Conservation (phyloP, 2,329 filamentous ascomycete genomes). For the Macrophomina tecta region DNA sequence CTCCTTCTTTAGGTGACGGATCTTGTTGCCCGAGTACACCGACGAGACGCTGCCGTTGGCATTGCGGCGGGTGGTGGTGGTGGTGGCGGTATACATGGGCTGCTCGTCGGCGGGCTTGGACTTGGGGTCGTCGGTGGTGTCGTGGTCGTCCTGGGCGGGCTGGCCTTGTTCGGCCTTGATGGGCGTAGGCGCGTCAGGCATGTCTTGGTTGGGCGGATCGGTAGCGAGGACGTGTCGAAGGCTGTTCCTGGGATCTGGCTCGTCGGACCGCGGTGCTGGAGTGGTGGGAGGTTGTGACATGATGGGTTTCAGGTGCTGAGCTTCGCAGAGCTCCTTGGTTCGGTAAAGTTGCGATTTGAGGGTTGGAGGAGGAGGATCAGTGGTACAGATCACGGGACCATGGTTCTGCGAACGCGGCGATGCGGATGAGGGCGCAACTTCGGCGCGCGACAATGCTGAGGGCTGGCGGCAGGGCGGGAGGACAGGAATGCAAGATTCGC, state of each 20-base stretch:
- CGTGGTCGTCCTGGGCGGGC: conserved; percentile 42
- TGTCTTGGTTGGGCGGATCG: conserved; percentile 42
- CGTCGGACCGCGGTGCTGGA: conserved; percentile 27
- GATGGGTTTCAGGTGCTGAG: conserved; percentile 27
- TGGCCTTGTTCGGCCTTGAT: conserved; percentile 37
- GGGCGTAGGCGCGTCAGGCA: conserved; percentile 26
- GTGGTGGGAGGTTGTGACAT: conserved; percentile 28
- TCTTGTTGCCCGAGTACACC: conserved; percentile 75
- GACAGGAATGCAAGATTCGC: conserved; percentile 20
- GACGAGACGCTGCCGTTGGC: conserved; percentile 70
- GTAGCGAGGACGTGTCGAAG: conserved; percentile 46
- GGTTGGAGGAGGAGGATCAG: conserved; percentile 8
- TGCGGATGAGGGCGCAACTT: background rate
- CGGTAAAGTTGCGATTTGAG: conserved; percentile 28
- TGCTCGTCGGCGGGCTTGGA: conserved; percentile 35
- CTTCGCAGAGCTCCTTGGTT: conserved; percentile 28
- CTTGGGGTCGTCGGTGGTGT: conserved; percentile 39
- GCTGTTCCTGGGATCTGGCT: conserved; percentile 46
- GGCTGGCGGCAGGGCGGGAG: background rate
- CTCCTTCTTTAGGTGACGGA: conserved; percentile 85
- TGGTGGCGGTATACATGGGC: conserved; percentile 55
- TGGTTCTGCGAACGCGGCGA: conserved; percentile 11
- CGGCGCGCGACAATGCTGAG: conserved; percentile 11
- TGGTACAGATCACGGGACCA: conserved; percentile 27
- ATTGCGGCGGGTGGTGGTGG: conserved; percentile 63